phyloP scores from a whole-genome alignment of 805 yeast genomes.

The Saccharomyces mikatae region DNA sequence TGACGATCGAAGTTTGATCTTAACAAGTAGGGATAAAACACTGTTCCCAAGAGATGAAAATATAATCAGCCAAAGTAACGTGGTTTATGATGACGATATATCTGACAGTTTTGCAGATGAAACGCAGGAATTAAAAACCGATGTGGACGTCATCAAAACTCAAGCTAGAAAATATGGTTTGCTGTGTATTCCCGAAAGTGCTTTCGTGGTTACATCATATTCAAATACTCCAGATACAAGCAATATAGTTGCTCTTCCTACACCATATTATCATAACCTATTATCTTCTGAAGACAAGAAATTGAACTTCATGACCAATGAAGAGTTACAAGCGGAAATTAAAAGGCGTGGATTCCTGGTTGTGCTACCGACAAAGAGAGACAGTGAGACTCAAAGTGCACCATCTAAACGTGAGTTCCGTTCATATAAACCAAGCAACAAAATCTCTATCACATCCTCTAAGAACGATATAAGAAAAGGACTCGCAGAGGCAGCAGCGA shows the following conservation, averaged over 20 bases:
- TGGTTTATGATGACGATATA: conserved; percentile 6
- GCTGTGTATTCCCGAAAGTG: conserved; percentile 49
- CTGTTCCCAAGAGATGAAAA: conserved; percentile 10
- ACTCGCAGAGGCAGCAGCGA: conserved; percentile 25
- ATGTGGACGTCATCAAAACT: conserved; percentile 26
- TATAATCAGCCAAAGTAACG: conserved; percentile 3
- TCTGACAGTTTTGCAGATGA: conserved; percentile 5
- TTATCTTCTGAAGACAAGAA: conserved; percentile 38
- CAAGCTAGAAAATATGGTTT: conserved; percentile 41
- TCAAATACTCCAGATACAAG: conserved; percentile 45
- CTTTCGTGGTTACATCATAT: conserved; percentile 56
- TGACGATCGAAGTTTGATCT: conserved; percentile 5
- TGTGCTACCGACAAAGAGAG: not conserved
- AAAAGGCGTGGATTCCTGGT: conserved; percentile 40
- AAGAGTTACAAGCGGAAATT: conserved; percentile 38
- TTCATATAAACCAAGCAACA: not conserved
- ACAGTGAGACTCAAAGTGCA: not conserved
- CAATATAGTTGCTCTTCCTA: conserved; percentile 57
- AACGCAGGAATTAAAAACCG: conserved; percentile 5
- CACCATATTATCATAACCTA: conserved; percentile 53
- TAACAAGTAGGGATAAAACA: not conserved
- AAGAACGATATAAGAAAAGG: conserved; percentile 17
- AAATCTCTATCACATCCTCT: conserved; percentile 5
- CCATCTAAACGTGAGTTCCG: not conserved
- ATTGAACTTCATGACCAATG: conserved; percentile 40